Evolutionary conservation across 116 monocot genomes (phyloP).

Genomic region (Iris pallida): DNA sequence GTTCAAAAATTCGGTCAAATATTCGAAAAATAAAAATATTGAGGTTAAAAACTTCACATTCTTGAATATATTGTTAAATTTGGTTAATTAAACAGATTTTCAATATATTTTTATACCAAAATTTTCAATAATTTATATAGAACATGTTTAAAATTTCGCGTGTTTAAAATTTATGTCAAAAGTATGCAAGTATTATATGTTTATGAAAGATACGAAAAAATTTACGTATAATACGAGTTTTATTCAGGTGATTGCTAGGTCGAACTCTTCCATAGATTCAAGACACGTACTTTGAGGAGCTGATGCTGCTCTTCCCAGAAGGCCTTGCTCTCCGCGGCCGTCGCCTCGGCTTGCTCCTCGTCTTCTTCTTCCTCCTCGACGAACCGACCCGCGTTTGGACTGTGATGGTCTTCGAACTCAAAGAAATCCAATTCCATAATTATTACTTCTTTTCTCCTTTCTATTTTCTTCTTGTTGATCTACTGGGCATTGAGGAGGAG

Average conservation of each 20-base stretch:
- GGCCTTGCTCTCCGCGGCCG: conserved; percentile 26
- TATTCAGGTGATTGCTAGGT: no score
- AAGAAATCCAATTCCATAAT: conserved; percentile 59
- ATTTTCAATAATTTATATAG: no score
- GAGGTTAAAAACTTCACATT: no score
- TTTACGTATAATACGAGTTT: no score
- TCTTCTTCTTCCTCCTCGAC: conserved; percentile 24
- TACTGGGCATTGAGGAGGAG: not conserved
- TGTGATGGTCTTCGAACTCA: conserved; percentile 24
- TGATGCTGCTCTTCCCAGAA: conserved; percentile 67
- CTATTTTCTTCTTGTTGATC: not conserved
- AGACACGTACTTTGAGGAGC: conserved; percentile 59
- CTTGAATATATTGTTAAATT: no score
- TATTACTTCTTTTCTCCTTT: not conserved
- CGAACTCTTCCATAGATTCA: not conserved
- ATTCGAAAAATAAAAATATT: no score
- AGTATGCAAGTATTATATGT: no score
- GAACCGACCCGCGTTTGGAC: not conserved
- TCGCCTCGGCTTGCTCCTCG: not conserved
- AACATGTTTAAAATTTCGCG: no score
- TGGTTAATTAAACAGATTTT: not conserved
- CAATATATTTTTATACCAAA: not conserved
- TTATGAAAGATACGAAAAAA: no score
- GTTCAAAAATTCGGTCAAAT: no score
- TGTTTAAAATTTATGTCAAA: no score